A percentile compares a stretch with the other conserved stretches of the same genome.
These are phyloP conservation scores for Amoebophrya sp. DNA, from an alignment of 169 alveolate genomes.

Conservation along the genomic window DNA sequence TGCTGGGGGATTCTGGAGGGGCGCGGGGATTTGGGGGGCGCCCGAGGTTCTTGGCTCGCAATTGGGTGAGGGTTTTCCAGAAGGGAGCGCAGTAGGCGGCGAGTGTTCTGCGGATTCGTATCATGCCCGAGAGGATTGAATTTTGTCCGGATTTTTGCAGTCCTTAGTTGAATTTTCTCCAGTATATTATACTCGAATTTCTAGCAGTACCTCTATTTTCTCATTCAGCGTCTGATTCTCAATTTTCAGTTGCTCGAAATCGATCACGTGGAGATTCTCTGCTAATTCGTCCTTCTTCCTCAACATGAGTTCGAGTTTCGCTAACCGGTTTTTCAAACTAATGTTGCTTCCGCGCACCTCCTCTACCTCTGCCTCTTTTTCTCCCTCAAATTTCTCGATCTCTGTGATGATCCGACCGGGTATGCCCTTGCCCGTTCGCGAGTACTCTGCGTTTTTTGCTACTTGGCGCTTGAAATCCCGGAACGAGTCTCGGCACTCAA, in stretches of 20 bases:
- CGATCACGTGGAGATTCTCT: conserved; percentile 83
- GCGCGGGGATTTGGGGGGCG: no score
- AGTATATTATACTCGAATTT: no score
- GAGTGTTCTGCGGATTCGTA: no score
- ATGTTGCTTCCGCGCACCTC: conserved; percentile 71
- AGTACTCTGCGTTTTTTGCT: not conserved
- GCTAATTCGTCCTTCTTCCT: conserved; percentile 80
- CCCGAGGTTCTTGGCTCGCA: no score
- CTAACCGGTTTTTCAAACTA: conserved; percentile 70
- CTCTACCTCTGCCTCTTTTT: conserved; percentile 47
- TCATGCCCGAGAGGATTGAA: no score
- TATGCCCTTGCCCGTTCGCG: not conserved
- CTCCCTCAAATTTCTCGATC: not conserved
- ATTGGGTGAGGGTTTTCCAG: no score
- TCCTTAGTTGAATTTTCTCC: no score
- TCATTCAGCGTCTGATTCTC: conserved; percentile 88
- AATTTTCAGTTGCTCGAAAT: conserved; percentile 84
- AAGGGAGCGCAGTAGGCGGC: no score
- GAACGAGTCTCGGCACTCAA: not conserved
- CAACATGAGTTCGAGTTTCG: conserved; percentile 68
- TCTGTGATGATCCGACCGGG: not conserved
- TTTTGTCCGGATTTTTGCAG: no score
- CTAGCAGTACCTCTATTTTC: conserved; percentile 61
- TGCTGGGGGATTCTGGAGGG: no score
- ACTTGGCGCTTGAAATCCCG: not conserved